Conservation (phyloP, 2,329 filamentous ascomycete species). For the Sarocladiaceae sp. region DNA sequence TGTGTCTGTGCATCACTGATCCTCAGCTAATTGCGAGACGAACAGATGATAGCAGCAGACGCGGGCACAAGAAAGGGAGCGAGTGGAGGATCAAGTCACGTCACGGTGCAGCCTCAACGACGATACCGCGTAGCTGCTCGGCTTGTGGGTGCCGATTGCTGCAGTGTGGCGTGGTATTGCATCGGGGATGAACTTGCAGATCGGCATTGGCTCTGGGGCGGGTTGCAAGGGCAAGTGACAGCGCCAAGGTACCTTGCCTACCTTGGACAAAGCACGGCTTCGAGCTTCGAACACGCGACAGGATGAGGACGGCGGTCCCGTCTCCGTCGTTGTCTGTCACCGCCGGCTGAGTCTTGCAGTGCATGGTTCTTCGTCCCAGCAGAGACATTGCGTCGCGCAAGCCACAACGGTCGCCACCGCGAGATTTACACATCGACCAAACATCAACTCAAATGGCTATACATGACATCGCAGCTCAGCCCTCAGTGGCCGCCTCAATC, state of each 20-base stretch:
- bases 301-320: too few species aligned
- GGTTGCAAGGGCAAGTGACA: background rate
- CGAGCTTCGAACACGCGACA: too few species aligned
- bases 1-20: background rate
- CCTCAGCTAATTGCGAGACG: background rate
- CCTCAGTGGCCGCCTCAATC: background rate
- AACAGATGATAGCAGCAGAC: background rate
- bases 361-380: too few species aligned
- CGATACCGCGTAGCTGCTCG: background rate
- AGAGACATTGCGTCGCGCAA: too few species aligned
- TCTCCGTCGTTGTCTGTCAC: background rate
- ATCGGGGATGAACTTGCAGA: slow-evolving; percentile 6
- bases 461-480: too few species aligned
- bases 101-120: background rate
- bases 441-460: too few species aligned
- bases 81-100: background rate
- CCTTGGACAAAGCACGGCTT: too few species aligned
- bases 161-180: slow-evolving; percentile 9
- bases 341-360: too few species aligned
- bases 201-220: slow-evolving; percentile 2
- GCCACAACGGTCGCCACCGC: too few species aligned
- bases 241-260: background rate
- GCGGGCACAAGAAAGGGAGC: background rate
- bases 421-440: too few species aligned
- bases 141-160: slow-evolving; percentile 5